These are phyloP conservation scores for Rhodomyrtus psidioides DNA, from an alignment of 441 rosid genomes.

Conservation along the genomic window DNA sequence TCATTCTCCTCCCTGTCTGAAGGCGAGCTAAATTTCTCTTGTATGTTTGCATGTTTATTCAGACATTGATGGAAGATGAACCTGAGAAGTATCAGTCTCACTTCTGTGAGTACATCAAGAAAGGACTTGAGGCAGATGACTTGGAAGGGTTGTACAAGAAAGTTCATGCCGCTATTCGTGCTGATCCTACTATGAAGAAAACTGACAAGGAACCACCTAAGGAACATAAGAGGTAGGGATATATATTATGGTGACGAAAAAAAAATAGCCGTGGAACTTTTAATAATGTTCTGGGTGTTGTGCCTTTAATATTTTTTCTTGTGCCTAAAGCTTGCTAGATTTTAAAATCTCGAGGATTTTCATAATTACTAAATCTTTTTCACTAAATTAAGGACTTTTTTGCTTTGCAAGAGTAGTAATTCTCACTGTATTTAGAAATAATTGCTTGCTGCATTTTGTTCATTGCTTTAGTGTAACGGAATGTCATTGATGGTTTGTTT, in stretches of 20 bases:
- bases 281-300: not conserved
- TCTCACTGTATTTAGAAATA: not conserved
- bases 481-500: not conserved
- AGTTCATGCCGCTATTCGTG: slow-evolving; percentile 88
- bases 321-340: not conserved
- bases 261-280: not conserved
- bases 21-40: not conserved
- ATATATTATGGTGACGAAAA: not conserved
- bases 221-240: slow-evolving; percentile 62
- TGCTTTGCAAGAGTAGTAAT: not conserved
- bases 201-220: slow-evolving; percentile 51
- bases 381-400: not conserved
- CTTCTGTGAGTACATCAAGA: slow-evolving; percentile 66
- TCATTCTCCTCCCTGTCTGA: not conserved
- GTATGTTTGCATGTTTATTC: not conserved
- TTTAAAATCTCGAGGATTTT: not conserved
- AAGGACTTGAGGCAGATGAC: slow-evolving; percentile 62
- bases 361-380: not conserved
- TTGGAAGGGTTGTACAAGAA: slow-evolving; percentile 69
- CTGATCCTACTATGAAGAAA: slow-evolving; percentile 67
- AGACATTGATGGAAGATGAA: slow-evolving; percentile 72
- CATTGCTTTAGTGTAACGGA: not conserved
- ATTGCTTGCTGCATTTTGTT: not conserved
- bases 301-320: not conserved
- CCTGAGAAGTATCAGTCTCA: slow-evolving; percentile 91